phyloP scores from a whole-genome alignment of 2,329 filamentous ascomycete species.

The Fusarium graminum region DNA sequence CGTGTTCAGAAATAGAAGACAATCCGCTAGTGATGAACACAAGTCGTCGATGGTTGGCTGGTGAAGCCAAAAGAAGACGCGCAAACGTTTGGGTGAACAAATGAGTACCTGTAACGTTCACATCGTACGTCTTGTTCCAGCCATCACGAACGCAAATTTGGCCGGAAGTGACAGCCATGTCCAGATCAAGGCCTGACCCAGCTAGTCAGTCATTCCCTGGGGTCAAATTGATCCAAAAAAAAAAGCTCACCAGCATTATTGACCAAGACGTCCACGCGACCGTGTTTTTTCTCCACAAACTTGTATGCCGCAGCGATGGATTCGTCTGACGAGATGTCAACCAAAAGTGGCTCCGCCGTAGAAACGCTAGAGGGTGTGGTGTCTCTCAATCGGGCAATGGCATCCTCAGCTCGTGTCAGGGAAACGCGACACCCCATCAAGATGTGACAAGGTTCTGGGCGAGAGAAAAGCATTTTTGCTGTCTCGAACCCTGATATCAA shows the following conservation, averaged over 20 bases:
- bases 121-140: slow-evolving; percentile 4
- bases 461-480: no score
- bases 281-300: not conserved
- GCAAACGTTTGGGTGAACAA: not conserved
- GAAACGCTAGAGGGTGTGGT: no score
- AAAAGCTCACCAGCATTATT: slow-evolving; percentile 2
- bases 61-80: not conserved
- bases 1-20: not conserved
- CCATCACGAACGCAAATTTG: not conserved
- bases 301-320: not conserved
- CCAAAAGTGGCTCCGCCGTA: no score
- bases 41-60: not conserved
- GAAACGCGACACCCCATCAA: no score
- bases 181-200: not conserved
- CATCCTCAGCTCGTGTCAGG: no score
- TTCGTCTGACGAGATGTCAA: slow-evolving; percentile 2
- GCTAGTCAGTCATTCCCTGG: not conserved
- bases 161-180: not conserved
- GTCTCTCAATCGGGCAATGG: no score
- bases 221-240: accelerated
- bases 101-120: slow-evolving; percentile 3
- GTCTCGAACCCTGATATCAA: no score
- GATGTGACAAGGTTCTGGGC: no score
- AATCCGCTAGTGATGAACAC: slow-evolving; percentile 11
- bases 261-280: not conserved